Conservation (phyloP, 164 flowering plant species). For the Saururus chinensis region DNA sequence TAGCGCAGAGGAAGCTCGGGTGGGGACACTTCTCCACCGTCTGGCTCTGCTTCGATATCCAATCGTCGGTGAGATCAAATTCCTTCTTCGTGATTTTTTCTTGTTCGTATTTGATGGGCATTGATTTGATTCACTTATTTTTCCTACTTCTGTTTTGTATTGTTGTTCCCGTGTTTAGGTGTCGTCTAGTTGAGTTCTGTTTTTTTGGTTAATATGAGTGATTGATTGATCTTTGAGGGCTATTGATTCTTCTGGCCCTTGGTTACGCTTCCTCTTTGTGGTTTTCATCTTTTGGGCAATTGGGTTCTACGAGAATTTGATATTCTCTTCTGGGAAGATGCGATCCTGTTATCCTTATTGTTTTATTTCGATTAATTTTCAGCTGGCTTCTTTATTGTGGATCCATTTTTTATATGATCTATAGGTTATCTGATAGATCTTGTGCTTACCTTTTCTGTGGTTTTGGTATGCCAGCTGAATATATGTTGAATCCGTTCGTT, state of each 20-base stretch:
- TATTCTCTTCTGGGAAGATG: neutral
- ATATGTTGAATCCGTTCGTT: too few species aligned
- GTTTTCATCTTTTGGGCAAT: neutral
- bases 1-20: conserved; percentile 92
- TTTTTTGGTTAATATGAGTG: neutral
- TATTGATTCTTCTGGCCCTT: too few species aligned
- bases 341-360: neutral
- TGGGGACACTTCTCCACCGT: conserved; percentile 98
- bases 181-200: too few species aligned
- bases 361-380: neutral
- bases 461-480: neutral
- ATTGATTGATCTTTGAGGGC: neutral
- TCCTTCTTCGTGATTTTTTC: neutral
- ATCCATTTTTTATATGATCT: neutral
- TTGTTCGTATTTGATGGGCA: neutral
- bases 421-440: neutral
- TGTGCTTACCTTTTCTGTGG: neutral
- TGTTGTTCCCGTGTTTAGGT: too few species aligned
- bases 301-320: neutral
- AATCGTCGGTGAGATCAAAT: conserved; percentile 34
- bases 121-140: neutral
- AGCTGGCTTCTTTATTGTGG: neutral
- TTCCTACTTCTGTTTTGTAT: neutral
- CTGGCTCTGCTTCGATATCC: conserved; percentile 91
- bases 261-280: neutral